Evolutionary conservation across 2,329 filamentous ascomycete species (phyloP).

Genomic region (Chaetomium olivaceum): DNA sequence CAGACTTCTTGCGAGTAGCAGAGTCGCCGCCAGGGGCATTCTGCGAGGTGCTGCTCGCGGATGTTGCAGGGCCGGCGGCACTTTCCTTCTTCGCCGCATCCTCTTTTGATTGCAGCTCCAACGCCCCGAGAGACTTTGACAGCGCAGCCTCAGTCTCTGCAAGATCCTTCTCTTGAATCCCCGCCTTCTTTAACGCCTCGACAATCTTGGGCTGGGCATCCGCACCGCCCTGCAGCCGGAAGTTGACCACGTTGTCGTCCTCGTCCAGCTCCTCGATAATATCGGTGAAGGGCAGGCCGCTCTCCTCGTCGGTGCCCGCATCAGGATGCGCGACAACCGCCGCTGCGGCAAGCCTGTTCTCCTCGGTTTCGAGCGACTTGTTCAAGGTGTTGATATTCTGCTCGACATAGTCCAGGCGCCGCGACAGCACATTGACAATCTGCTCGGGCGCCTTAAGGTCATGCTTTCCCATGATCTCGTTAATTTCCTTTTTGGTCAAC

Average conservation of each 20-base stretch:
- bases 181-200: slow-evolving; percentile 75
- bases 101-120: not conserved
- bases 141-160: slow-evolving; percentile 27
- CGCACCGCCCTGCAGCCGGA: slow-evolving; percentile 65
- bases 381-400: slow-evolving; percentile 75
- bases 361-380: slow-evolving; percentile 68
- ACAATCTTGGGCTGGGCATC: slow-evolving; percentile 67
- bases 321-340: slow-evolving; percentile 61
- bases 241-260: slow-evolving; percentile 77
- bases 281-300: slow-evolving; percentile 78
- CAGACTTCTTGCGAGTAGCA: slow-evolving; percentile 53
- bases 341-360: slow-evolving; percentile 68
- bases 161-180: slow-evolving; percentile 54
- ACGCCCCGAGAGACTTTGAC: slow-evolving; percentile 17
- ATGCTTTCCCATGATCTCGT: slow-evolving; percentile 49
- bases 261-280: slow-evolving; percentile 93
- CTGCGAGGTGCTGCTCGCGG: not conserved
- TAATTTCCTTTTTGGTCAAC: slow-evolving; percentile 58
- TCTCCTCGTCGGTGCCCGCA: slow-evolving; percentile 57
- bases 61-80: not conserved
- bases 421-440: slow-evolving; percentile 66
- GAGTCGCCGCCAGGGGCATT: not conserved
- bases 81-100: not conserved
- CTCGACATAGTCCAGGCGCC: slow-evolving; percentile 85
- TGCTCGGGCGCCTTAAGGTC: slow-evolving; percentile 58